phyloP scores from a whole-genome alignment of 208 protist genomes.

The Trypanosoma melophagium region DNA sequence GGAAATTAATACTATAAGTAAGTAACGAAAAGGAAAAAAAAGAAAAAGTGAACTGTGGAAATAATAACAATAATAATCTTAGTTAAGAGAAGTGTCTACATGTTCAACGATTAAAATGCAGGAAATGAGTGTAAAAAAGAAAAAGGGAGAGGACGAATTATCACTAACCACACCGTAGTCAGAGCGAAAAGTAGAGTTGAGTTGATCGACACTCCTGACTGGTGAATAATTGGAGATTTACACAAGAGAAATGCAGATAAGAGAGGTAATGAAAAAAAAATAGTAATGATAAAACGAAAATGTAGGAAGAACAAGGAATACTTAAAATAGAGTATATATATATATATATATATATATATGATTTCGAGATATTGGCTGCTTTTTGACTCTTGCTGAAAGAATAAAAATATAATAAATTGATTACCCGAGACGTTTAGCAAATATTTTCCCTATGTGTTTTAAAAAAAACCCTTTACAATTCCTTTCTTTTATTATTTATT shows the following conservation, averaged over 20 bases:
- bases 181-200: too few relatives aligned
- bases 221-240: too few relatives aligned
- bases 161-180: too few relatives aligned
- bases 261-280: neutral
- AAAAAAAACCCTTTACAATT: neutral
- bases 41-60: neutral
- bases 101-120: neutral
- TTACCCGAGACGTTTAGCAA: neutral
- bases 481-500: neutral
- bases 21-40: neutral
- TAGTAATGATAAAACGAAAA: conserved; percentile 21
- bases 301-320: neutral
- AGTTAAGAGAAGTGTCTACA: neutral
- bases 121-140: neutral
- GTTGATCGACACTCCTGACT: too few relatives aligned
- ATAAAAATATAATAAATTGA: too few relatives aligned
- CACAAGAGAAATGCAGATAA: neutral
- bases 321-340: neutral
- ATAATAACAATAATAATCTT: neutral
- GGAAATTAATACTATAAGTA: neutral
- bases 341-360: too few relatives aligned
- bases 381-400: too few relatives aligned
- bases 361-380: too few relatives aligned
- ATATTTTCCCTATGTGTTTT: neutral
- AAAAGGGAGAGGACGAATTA: too few relatives aligned